Percentiles rank a stretch among this genome's conserved stretches.
Conservation (phyloP, 2,329 filamentous ascomycete genomes). For the Colletotrichum brevisporum region DNA sequence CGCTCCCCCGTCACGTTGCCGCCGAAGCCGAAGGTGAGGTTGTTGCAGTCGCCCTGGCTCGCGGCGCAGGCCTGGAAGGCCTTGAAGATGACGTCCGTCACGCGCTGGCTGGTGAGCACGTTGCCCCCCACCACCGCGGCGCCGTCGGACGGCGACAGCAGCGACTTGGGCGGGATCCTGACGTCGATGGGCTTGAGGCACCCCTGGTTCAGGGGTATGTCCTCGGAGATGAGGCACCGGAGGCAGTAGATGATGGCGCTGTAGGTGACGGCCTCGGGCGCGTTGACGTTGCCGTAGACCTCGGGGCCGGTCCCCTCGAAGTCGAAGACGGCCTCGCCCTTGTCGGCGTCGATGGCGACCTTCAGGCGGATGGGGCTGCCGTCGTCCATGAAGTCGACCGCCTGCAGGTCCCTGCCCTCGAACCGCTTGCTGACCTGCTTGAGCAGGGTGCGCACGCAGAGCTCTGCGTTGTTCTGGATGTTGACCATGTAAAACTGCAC, state of each 20-base stretch:
- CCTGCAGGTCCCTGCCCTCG: constrained; percentile 77
- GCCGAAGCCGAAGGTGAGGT: constrained; percentile 85
- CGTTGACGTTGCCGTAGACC: constrained; percentile 86
- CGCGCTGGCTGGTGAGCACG: constrained; percentile 66
- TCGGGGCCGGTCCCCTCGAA: constrained; percentile 85
- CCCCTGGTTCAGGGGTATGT: constrained; percentile 88
- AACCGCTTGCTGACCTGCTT: constrained; percentile 80
- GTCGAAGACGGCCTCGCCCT: constrained; percentile 85
- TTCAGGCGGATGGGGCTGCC: constrained; percentile 82
- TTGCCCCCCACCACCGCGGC: constrained; percentile 89
- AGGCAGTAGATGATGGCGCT: constrained; percentile 91
- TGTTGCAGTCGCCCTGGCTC: constrained; percentile 85
- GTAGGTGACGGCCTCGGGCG: constrained; percentile 85
- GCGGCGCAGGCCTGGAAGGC: constrained; percentile 86
- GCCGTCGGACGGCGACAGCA: constrained; percentile 81
- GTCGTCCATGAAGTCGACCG: constrained; percentile 88
- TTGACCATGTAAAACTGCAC: constrained; percentile 88
- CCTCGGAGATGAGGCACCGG: constrained; percentile 82
- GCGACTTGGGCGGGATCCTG: constrained; percentile 78
- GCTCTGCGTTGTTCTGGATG: constrained; percentile 85
- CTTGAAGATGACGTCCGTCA: constrained; percentile 67
- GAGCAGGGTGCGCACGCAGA: constrained; percentile 79
- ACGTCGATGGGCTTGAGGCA: constrained; percentile 83
- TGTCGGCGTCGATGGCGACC: constrained; percentile 80
- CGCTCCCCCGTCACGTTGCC: constrained; percentile 56